Conservation (phyloP, 768 basidiomycete species). For the Leccinum subgranulosum region DNA sequence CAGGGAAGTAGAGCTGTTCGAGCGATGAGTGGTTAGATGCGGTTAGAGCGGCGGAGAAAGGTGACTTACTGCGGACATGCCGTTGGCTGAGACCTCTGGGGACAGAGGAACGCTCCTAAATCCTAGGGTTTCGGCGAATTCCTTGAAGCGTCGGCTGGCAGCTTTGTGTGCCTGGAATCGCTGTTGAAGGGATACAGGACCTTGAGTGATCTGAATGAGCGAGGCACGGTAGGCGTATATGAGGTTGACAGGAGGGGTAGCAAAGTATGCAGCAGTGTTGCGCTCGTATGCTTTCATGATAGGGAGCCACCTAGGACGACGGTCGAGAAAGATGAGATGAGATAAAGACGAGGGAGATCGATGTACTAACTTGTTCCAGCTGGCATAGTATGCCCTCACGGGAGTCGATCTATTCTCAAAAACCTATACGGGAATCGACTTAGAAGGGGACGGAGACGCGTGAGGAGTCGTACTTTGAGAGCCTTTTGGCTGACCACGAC, state of each 20-base stretch:
- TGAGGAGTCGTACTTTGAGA: constrained; percentile 45
- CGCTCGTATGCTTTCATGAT: constrained; percentile 93
- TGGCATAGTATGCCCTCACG: constrained; percentile 78
- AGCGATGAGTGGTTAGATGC: neutral
- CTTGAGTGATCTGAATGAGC: constrained; percentile 65
- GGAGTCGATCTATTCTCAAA: constrained; percentile 39
- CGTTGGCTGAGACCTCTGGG: constrained; percentile 73
- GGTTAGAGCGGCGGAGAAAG: neutral
- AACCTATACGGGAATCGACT: neutral
- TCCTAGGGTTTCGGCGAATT: constrained; percentile 61
- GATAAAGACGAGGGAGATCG: neutral
- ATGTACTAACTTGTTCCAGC: constrained; percentile 71
- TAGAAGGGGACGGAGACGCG: neutral
- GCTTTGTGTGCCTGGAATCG: constrained; percentile 75
- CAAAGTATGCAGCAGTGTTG: constrained; percentile 84
- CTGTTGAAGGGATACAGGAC: constrained; percentile 63
- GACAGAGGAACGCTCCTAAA: constrained; percentile 68
- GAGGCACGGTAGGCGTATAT: constrained; percentile 89
- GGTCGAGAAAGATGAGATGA: neutral
- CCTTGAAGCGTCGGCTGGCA: constrained; percentile 66
- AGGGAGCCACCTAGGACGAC: constrained; percentile 68
- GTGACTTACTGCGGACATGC: constrained; percentile 81
- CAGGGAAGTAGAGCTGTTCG: constrained; percentile 74
- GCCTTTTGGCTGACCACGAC: constrained; percentile 79
- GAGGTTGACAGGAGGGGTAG: constrained; percentile 93